Conservation (phyloP, 176 grass and related monocot genomes). For the Otatea glauca region DNA sequence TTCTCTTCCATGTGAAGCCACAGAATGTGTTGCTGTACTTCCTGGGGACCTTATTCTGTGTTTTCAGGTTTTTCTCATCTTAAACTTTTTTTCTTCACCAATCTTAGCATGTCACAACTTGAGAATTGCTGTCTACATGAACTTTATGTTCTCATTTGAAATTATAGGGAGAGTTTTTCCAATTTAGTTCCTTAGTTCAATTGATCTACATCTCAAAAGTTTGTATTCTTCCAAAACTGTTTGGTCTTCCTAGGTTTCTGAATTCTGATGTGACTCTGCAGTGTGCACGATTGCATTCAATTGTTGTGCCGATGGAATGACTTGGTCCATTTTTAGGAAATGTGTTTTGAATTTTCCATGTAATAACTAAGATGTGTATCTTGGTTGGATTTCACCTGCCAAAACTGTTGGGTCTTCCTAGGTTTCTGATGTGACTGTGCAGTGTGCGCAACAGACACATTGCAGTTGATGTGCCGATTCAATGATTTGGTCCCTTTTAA, state of each 20-base stretch:
- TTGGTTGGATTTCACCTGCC: not conserved
- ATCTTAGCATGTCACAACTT: not conserved
- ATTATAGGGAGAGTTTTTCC: not conserved
- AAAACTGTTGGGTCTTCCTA: not conserved
- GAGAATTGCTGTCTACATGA: not conserved
- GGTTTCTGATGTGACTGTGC: not conserved
- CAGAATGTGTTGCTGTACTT: conserved; percentile 82
- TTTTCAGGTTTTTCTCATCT: conserved; percentile 64
- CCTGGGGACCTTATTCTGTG: conserved; percentile 84
- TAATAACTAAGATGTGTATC: not conserved
- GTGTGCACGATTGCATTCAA: not conserved
- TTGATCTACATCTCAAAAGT: conserved; percentile 2
- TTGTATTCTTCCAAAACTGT: conserved; percentile 15
- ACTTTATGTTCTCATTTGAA: conserved; percentile 5
- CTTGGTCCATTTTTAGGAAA: not conserved
- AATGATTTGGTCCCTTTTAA: not conserved
- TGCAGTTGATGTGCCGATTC: not conserved
- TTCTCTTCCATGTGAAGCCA: conserved; percentile 80
- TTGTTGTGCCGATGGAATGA: not conserved
- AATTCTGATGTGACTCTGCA: not conserved
- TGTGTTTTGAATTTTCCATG: not conserved
- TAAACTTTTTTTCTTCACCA: conserved; percentile 2
- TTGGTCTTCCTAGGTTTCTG: conserved; percentile 7
- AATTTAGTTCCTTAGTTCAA: not conserved
- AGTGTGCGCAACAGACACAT: not conserved